Percentiles rank a stretch among this genome's conserved stretches.
These are phyloP conservation scores for Ganoderma sp. DNA, from an alignment of 1,284 basidiomycete species.

Conservation along the genomic window DNA sequence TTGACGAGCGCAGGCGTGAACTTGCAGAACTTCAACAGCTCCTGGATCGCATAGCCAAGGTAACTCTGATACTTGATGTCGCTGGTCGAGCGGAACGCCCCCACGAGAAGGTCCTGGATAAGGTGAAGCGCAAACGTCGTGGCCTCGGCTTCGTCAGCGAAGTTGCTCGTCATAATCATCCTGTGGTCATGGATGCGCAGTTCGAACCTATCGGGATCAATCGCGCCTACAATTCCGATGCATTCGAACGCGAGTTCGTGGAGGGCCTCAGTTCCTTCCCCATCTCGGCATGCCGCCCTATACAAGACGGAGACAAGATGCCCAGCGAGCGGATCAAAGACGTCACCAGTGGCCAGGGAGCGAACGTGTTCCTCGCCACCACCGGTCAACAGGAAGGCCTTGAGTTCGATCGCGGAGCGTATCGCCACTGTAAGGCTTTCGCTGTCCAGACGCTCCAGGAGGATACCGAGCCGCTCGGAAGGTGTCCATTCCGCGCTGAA, in stretches of 20 bases:
- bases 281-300: conserved; percentile 76
- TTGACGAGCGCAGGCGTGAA: conserved; percentile 79
- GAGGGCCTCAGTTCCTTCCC: conserved; percentile 73
- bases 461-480: conserved; percentile 64
- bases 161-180: conserved; percentile 84
- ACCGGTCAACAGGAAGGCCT: conserved; percentile 61
- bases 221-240: conserved; percentile 92
- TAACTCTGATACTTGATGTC: conserved; percentile 92
- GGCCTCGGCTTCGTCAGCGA: conserved; percentile 82
- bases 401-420: conserved; percentile 82
- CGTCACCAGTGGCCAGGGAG: conserved; percentile 78
- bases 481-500: conserved; percentile 60
- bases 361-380: conserved; percentile 62
- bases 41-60: conserved; percentile 93
- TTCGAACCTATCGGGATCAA: conserved; percentile 95
- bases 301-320: conserved; percentile 76
- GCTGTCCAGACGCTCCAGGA: conserved; percentile 78
- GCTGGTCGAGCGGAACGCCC: conserved; percentile 92
- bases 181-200: conserved; percentile 64
- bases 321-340: conserved; percentile 83
- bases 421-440: conserved; percentile 85
- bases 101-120: conserved; percentile 86
- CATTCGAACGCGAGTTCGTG: conserved; percentile 85
- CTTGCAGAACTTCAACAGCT: conserved; percentile 87
- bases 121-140: conserved; percentile 86